Base-by-base conservation (phyloP, 306 rosid species). In the Lotus japonicus region DNA sequence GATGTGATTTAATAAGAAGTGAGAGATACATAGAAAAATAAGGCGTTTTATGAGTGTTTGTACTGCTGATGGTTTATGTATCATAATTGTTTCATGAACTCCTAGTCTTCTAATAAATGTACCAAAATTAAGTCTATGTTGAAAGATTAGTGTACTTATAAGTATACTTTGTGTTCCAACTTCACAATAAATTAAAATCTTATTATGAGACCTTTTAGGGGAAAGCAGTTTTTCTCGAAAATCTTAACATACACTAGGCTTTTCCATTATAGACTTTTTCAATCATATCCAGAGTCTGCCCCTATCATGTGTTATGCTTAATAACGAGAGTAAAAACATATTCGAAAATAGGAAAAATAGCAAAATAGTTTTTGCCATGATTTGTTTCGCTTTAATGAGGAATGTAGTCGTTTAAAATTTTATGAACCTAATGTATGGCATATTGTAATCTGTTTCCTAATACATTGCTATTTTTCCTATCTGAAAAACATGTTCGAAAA, bases 371-470 rank as follows among this genome's bases (percentile, higher is more conserved):
- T 73, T 76, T 58, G 59, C 26, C 31, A 44, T n/a, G n/a, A n/a
- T n/a, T n/a, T n/a, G n/a, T 70, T 52, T 70, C 76, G 50, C 65
- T 72, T 2, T 45, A 43, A 60, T 56, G 23, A 58, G 63, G 60
- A 50, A 77, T 39, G 78, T 35, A 77, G 52, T 70, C 23, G 19
- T 63, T 36, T 58, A 55, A 60, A 19, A 9, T 63, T 13, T 15
- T 68, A 17, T 65, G 43, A 42, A 53, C 39, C 43, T 78, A 28
- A 9, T 70, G 60, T 58, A 51, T 73, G 38, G 31, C 72, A 60
- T 53, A n/a, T n/a, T 71, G 71, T 55, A 43, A 70, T 59, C 48
- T 33, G 56, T 48, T 64, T 71, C 52, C 23, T 17, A 64, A 26
- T 48, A 49, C 69, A 49, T 46, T 65, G 52, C 46, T 42, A 50